Base-by-base conservation (phyloP, 2,329 filamentous ascomycete genomes). In the Alternaria longipes region DNA sequence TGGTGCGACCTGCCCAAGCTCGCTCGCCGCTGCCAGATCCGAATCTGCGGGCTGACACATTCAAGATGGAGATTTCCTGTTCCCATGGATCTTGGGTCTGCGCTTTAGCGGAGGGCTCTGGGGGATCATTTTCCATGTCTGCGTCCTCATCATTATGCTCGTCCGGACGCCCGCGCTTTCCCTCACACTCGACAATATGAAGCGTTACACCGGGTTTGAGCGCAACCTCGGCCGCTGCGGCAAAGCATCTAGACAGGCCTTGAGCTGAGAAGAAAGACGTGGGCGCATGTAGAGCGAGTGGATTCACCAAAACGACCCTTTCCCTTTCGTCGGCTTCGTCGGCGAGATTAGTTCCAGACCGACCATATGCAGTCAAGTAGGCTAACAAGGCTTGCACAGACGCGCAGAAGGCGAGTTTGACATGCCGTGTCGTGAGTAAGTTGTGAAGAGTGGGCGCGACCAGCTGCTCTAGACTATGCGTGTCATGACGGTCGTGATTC, bases 361-460 rank as follows among this genome's bases (percentile, higher is more conserved):
- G 63, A 44, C 62, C 66, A 50, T 62, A 64, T 53, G 87, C 83
- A 42, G 90, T 83, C 18, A 97, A 83, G 71, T 90, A 92, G 36
- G 92, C 92, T 55, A 92, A 89, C 7, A 97, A 85, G 76, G 91
- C 89, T 22, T 91, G 88, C 55, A 95, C 85, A 3, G 90, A 92
- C 0, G 92, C 88, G 56, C 88, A 86, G 79, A 96, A 97, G 36
- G 87, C 81, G 8, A 94, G 78, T 56, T 86, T 87, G 64, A 96
- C 85, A 69, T 89, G 87, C 30, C 88, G 86, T 8, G 92, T 90
- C 4, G 86, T 84, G 47, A 89, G 86, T 28, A 94, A 83, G 64
- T 92, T 86, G 56, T 89, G 85, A 14, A 97, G 86, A 0, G 91
- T 89, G 28, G 89, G 86, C 16, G 83, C 81, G 7, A 92, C 79